Evolutionary conservation across 75 land plant genomes (phyloP), one percentile per base, ranked within the genome.

Genomic region (Isoetes taiwanensis): DNA sequence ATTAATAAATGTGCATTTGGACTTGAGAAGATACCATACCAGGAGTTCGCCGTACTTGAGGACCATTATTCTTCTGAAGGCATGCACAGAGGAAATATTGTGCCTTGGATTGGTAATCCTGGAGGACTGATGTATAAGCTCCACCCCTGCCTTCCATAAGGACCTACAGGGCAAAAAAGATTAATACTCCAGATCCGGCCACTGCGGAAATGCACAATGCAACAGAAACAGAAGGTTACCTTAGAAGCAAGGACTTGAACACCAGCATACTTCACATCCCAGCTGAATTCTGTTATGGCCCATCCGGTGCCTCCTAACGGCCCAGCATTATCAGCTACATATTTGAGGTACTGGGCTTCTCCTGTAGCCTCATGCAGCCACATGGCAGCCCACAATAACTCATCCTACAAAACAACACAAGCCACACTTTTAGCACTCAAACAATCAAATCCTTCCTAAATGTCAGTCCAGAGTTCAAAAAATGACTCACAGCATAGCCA

Each of bases 261-360:
- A 28, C 95, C 95, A 8, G 75, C 84, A 62, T 76, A 84, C 65
- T 88, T 88, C 64, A 67, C 65, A 58, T 88, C 95, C 95, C 95
- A 88, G 39, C 80, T 70, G 57, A 88, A 88, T 58, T 83, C 84
- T 0, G 66, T 41, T 31, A 72, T 70, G 1, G 43, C 74, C 73
- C 79, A 80, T 12, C 82, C 75, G 60, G 78, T 74, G 1, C 95
- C 84, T 29, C 79, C 80, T 23, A 77, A 41, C 26, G 34, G 11
- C 3, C 66, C 30, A 5, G 68, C 80, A 43, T 80, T 80, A 29
- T 67, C 40, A 2, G 53, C 63, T 0, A 65, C 73, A 67, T 83
- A 88, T 20, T 72, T 43, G 41, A 80, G 55, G 46, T 83, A 88
- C 14, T 17, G 31, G 31, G 52, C 56, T 25, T 72, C 58, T 14